Percentiles rank a stretch among this genome's conserved stretches.
phyloP scores from a whole-genome alignment of 2,329 filamentous ascomycete species.

The Colletotrichum endophyticum region DNA sequence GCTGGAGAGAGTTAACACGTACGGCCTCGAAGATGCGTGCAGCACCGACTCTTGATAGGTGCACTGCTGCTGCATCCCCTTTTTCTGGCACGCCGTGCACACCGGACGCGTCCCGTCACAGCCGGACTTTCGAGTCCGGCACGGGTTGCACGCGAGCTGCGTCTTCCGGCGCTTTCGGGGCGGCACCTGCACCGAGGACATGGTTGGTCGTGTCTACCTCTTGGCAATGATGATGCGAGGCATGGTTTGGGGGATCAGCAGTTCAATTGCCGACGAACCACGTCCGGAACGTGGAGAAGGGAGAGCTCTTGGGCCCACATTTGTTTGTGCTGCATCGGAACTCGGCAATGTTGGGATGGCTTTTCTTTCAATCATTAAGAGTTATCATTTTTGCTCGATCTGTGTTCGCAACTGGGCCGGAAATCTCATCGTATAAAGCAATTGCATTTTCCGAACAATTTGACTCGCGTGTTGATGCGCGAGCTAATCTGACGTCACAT shows the following conservation, averaged over 20 bases:
- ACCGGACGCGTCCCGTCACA: slow-evolving; percentile 1
- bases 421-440: neutral
- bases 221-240: neutral
- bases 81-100: neutral
- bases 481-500: neutral
- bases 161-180: neutral
- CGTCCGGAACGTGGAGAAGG: neutral
- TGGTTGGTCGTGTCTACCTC: neutral
- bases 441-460: neutral
- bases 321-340: neutral
- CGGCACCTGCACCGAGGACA: neutral
- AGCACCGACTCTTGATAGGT: neutral
- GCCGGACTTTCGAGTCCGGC: slow-evolving; percentile 4
- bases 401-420: neutral
- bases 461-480: neutral
- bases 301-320: neutral
- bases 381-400: neutral
- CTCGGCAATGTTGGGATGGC: neutral
- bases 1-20: fast-evolving
- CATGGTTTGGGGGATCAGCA: neutral
- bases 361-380: fast-evolving
- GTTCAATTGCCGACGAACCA: neutral
- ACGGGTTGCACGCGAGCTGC: neutral
- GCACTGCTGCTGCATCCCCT: neutral
- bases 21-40: neutral